Evolutionary conservation across 441 rosid genomes (phyloP), one percentile per base, ranked within the genome.

Genomic region (Corymbia citriodora): DNA sequence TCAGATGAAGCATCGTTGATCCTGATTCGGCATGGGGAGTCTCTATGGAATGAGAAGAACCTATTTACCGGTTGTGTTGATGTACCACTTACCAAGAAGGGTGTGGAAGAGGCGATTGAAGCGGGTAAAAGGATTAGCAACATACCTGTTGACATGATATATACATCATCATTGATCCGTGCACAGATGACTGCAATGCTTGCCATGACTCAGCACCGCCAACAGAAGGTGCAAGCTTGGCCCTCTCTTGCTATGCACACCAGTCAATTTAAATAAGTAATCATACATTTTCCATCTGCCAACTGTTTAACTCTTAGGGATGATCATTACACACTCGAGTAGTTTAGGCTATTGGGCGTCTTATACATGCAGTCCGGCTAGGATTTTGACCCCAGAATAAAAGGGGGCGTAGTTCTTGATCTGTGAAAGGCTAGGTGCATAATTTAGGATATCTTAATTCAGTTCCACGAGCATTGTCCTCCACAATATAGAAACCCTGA

Each of bases 121-220:
- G 99, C 99, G 19, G 99, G 99, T 90, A 96, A 95, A 94, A 94
- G 97, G 93, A 97, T 98, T 89, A 95, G 99, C 90, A 97, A 95
- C 92, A 98, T 98, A 88, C 99, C 99, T 79, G 94, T 98, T 8
- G 99, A 97, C 94, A 92, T 95, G 95, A 98, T 98, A 90, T 98
- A 93, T 87, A 96, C 99, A 18, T 98, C 99, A 1, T 93, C 99
- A 87, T 92, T 98, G 63, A 97, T 98, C 90, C 99, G 99, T 91
- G 99, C 99, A 72, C 97, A 97, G 92, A 98, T 97, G 99, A 98
- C 99, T 27, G 99, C 99, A 36, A 96, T 97, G 99, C 99, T 97
- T 92, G 99, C 99, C 59, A 97, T 98, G 98, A 97, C 96, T 61
- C 97, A 98, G 93, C 99, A 98, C 91, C 98, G 99, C 9, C 95